A percentile compares a stretch with the other conserved stretches of the same genome.
Evolutionary conservation across 352 stramenopile species (phyloP).

Genomic region (Phytophthora ramorum): DNA sequence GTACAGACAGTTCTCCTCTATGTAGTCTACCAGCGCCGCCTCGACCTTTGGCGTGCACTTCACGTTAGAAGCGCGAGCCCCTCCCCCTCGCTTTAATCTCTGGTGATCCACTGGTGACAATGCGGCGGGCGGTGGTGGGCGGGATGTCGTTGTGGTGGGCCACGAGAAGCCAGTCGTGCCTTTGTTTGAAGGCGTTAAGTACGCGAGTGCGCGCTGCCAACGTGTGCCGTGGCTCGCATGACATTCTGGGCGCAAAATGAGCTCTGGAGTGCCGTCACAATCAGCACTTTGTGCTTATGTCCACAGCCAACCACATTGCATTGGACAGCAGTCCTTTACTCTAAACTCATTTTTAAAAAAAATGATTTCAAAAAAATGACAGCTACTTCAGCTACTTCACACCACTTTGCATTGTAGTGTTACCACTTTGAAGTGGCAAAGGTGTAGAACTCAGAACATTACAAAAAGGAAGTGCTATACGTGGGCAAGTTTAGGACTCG

Average conservation of each 20-base stretch:
- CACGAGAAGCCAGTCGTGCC: no score
- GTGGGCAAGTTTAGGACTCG: no score
- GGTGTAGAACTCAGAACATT: no score
- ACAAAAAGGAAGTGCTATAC: no score
- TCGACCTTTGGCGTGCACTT: neutral
- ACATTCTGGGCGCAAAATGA: neutral
- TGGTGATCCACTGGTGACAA: neutral
- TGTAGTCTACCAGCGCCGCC: neutral
- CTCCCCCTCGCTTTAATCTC: neutral
- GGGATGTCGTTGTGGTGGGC: neutral
- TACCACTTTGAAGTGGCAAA: neutral
- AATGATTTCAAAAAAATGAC: neutral
- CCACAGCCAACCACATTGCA: neutral
- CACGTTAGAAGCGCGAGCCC: neutral
- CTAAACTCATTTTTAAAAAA: neutral
- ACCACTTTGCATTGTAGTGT: conserved; percentile 1
- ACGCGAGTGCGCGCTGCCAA: no score
- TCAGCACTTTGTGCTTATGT: neutral
- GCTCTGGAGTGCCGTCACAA: neutral
- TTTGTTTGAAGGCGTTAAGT: no score
- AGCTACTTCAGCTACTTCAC: neutral
- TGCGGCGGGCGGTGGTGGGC: neutral
- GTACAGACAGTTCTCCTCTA: neutral
- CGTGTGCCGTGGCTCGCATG: no score
- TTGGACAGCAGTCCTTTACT: neutral